Evolutionary conservation across 78 protist species (phyloP), one percentile per base, ranked within the genome.

Genomic region (Dictyostelium firmibasis): DNA sequence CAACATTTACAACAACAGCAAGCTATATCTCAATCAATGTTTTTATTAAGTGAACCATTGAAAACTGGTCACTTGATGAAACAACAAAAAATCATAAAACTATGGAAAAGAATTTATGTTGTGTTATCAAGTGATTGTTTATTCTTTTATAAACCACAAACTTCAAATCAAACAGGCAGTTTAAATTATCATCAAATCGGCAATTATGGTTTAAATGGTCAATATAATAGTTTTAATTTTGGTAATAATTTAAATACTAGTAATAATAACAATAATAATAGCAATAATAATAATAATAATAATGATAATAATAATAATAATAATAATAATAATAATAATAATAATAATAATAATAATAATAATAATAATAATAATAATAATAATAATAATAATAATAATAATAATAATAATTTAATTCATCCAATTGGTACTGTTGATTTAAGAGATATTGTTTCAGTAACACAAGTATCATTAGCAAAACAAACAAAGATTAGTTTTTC

Each of bases 51-150:
- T 7, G 93, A 88, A 44, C 93, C 85, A 62, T 33, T 88, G 13
- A 88, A 88, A 41, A 79, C 79, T 43, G 93, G 93, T 31, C 29
- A 29, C 43, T 50, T 88, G 27, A 57, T 88, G 81, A 88, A 88
- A 67, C 84, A 86, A 86, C 85, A 88, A 79, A 88, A 88, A 44
- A 72, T 72, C 10, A 57, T 79, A 7, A 88, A 88, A 67, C 33
- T 88, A 3, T 88, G 93, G 93, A 88, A 79, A 44, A 77, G 83
- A 33, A 82, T 88, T 25, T 88, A n/a, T 8, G 93, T 88, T 64
- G 93, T 79, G 1, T 69, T 88, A 36, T 79, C 93, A n/a, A 43
- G 86, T 44, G 93, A 88, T 41, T 23, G 85, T 27, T 31, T 88
- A 47, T 64, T 79, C 20, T 88, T 57, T 57, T 88, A 79, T 44